A percentile compares a stretch with the other conserved stretches of the same genome.
Conservation (phyloP, 148 eudicot species). For the Salicornia ramosissima region DNA sequence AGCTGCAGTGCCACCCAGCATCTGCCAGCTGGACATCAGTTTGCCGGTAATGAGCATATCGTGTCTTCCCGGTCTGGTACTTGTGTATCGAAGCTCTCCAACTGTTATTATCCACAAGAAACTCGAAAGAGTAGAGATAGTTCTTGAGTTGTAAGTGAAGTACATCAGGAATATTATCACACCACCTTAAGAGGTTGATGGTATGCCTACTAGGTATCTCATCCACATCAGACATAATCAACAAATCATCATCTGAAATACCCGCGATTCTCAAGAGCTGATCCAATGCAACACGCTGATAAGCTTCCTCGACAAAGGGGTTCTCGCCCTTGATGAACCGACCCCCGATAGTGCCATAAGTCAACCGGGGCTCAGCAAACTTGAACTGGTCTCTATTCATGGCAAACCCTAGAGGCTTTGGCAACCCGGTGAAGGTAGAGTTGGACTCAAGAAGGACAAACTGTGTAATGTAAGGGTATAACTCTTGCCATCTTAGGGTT, state of each 20-base stretch:
- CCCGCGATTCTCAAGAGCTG: conserved; percentile 60
- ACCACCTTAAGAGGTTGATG: conserved; percentile 77
- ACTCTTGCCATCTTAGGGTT: conserved; percentile 67
- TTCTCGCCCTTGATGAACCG: conserved; percentile 52
- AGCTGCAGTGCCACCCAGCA: conserved; percentile 90
- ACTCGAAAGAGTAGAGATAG: conserved; percentile 72
- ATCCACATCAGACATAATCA: conserved; percentile 80
- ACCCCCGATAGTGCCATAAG: conserved; percentile 66
- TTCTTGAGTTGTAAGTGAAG: conserved; percentile 68
- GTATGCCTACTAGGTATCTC: conserved; percentile 83
- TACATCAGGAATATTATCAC: conserved; percentile 59
- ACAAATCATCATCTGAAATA: conserved; percentile 62
- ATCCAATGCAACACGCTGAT: conserved; percentile 75
- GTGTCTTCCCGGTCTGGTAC: conserved; percentile 56
- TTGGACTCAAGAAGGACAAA: conserved; percentile 80
- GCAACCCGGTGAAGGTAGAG: conserved; percentile 68
- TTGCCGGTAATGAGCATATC: conserved; percentile 69
- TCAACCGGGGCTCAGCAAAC: conserved; percentile 60
- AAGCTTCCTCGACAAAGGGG: conserved; percentile 77
- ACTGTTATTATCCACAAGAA: conserved; percentile 56
- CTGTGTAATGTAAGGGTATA: conserved; percentile 58
- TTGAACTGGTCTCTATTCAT: conserved; percentile 45
- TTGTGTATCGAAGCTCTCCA: conserved; percentile 80
- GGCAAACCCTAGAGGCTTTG: conserved; percentile 53
- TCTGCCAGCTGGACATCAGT: conserved; percentile 58